A percentile compares a stretch with the other conserved stretches of the same genome.
Evolutionary conservation across 768 basidiomycete species (phyloP).

Genomic region (Postia placenta): DNA sequence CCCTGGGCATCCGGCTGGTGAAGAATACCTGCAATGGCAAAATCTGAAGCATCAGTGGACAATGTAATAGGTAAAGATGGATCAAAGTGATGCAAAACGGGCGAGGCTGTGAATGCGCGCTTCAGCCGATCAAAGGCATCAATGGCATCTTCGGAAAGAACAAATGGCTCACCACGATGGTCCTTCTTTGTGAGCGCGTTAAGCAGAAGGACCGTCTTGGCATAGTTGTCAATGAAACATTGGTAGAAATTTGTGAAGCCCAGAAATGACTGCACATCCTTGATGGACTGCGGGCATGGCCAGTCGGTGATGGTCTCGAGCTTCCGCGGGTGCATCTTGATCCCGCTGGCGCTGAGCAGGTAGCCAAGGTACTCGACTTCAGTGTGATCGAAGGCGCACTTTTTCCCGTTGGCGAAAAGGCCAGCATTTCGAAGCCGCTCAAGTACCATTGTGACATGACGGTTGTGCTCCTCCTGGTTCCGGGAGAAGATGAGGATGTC

Average conservation of each 20-base stretch:
- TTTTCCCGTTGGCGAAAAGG: slow-evolving; percentile 26
- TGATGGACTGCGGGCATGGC: slow-evolving; percentile 19
- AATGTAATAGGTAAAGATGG: slow-evolving; percentile 12
- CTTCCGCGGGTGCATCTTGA: slow-evolving; percentile 37
- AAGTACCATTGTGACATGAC: slow-evolving; percentile 14
- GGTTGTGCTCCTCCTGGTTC: slow-evolving; percentile 12
- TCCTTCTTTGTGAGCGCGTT: slow-evolving; percentile 22
- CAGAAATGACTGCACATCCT: slow-evolving; percentile 25
- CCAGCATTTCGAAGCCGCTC: slow-evolving; percentile 21
- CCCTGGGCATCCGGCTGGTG: slow-evolving; percentile 10
- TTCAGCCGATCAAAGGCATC: slow-evolving; percentile 27
- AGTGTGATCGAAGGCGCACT: slow-evolving; percentile 30
- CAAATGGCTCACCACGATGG: not conserved
- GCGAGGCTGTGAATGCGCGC: slow-evolving; percentile 10
- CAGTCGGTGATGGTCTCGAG: slow-evolving; percentile 27
- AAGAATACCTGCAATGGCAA: slow-evolving; percentile 12
- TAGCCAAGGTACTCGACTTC: slow-evolving; percentile 38
- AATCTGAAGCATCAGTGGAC: slow-evolving; percentile 17
- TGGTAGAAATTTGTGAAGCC: slow-evolving; percentile 28
- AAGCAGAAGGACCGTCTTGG: slow-evolving; percentile 17
- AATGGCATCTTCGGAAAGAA: not conserved
- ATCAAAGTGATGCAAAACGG: slow-evolving; percentile 17
- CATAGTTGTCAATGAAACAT: slow-evolving; percentile 27
- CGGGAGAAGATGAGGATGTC: slow-evolving; percentile 18
- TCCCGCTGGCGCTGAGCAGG: slow-evolving; percentile 24